phyloP scores from a whole-genome alignment of 208 protist species.

The Ichthyophonus hoferi region DNA sequence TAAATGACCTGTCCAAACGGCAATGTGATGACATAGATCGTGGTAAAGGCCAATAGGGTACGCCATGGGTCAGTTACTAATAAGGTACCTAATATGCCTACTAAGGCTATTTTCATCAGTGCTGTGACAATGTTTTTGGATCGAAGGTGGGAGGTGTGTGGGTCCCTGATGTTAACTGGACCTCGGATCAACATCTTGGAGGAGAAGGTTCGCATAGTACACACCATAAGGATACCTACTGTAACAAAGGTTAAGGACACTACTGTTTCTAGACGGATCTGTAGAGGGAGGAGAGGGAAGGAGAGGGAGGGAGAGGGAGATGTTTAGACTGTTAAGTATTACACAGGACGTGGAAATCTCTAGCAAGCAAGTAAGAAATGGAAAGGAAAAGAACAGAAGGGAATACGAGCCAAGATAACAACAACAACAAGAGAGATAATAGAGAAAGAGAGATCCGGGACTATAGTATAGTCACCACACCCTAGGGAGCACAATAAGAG shows the following conservation, averaged over 20 bases:
- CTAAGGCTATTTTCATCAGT: neutral
- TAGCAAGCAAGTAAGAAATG: too few species aligned
- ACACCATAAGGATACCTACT: slow-evolving; percentile 33
- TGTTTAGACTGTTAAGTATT: too few species aligned
- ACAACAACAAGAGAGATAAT: too few species aligned
- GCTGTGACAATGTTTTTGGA: neutral
- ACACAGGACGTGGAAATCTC: too few species aligned
- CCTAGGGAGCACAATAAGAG: too few species aligned
- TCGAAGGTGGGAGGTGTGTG: slow-evolving; percentile 26
- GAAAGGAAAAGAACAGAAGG: too few species aligned
- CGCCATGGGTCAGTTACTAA: neutral
- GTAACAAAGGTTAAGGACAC: neutral
- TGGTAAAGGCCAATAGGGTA: neutral
- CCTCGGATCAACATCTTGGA: slow-evolving; percentile 39
- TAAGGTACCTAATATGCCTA: neutral
- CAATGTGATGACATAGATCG: neutral
- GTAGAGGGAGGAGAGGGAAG: neutral
- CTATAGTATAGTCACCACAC: too few species aligned
- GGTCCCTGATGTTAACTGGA: slow-evolving; percentile 6
- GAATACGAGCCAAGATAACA: too few species aligned
- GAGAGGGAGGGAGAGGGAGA: neutral
- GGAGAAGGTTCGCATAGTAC: slow-evolving; percentile 26
- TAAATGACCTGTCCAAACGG: neutral
- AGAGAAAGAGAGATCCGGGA: too few species aligned
- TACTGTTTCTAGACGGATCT: neutral